These are phyloP conservation scores for Prunus mira DNA, from an alignment of 306 rosid genomes.

Conservation along the genomic window DNA sequence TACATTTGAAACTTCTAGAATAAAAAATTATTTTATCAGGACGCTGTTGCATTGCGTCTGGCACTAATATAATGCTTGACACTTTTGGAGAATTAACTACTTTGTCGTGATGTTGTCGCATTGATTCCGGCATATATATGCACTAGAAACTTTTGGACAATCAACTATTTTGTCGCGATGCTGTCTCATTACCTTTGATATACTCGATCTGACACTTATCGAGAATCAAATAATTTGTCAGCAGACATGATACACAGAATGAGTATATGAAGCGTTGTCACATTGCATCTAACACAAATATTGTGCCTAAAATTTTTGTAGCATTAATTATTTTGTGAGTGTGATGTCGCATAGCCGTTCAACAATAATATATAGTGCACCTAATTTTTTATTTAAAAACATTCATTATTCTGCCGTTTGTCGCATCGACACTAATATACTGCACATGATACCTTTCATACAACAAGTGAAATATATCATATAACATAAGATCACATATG, in stretches of 20 bases:
- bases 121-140: too few species aligned
- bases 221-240: neutral
- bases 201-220: neutral
- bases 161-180: neutral
- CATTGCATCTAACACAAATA: neutral
- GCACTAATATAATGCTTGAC: too few species aligned
- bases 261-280: neutral
- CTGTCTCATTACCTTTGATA: neutral
- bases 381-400: neutral
- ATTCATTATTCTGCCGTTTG: neutral
- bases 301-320: neutral
- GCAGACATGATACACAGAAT: too few species aligned
- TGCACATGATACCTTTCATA: neutral
- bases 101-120: too few species aligned
- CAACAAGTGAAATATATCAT: neutral
- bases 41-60: neutral
- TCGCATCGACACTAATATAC: neutral
- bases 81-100: too few species aligned
- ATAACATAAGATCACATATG: neutral
- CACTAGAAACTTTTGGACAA: neutral
- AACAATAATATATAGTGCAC: neutral
- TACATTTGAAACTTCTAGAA: neutral
- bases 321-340: neutral
- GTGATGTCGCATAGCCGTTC: too few species aligned
- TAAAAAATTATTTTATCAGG: neutral